Evolutionary conservation across 306 rosid genomes (phyloP), one percentile per base, ranked within the genome.

Genomic region (Luffa aegyptiaca): DNA sequence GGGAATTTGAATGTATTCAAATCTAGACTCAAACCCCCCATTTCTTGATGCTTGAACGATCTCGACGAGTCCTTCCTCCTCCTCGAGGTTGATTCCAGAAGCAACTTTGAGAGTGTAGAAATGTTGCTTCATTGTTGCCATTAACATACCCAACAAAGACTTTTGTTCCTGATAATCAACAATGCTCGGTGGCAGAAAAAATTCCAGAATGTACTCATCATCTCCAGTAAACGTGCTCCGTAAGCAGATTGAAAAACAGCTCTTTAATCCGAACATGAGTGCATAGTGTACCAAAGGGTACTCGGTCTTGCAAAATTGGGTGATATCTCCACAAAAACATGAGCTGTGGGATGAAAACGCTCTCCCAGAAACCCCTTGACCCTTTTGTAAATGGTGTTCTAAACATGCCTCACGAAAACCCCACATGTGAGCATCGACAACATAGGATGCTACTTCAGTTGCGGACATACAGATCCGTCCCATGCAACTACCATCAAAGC

Each of bases 381-480:
- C 98, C 83, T 92, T 93, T 86, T 89, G 94, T 57, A 94, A 85
- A 85, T 94, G 98, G 86, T 92, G 98, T 83, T 94, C 97, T 61
- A 84, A 86, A 80, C 97, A 94, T 16, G 98, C 98, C 68, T 92
- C 96, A 2, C 88, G 89, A 70, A 94, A 94, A 77, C 96, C 94
- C 96, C 97, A 92, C 83, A 88, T 85, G 64, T 75, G 89, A 85
- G 94, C 87, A 80, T 94, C 97, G 42, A 92, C 81, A 52, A 94
- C 81, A 80, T 94, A 94, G 83, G 85, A 85, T 33, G 97, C 96
- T 80, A 80, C 92, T 76, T 94, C 96, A 53, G 93, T 90, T 68
- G 91, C 81, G 8, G 98, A 94, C 97, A 94, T 90, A 88, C 97
- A 94, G 75, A 94, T 88, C 83, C 81, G 90, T 71, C 89, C 94